Conservation (phyloP, 352 stramenopile species). For the Phytopythium vexans region DNA sequence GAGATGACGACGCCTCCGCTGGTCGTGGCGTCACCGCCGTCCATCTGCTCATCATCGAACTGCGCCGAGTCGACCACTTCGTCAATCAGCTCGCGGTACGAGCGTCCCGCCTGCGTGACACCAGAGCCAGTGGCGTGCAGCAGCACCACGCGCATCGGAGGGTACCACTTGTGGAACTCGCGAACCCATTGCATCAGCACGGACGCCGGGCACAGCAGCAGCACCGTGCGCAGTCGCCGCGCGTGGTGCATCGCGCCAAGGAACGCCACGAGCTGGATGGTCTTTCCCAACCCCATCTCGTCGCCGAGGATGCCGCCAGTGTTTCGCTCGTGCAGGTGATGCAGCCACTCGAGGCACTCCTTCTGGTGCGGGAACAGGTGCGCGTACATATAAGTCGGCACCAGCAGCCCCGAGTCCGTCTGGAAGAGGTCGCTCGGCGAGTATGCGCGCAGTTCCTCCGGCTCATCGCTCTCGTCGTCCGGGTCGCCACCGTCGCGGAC, state of each 20-base stretch:
- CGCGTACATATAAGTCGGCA: constrained; percentile 68
- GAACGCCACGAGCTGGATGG: constrained; percentile 90
- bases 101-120: constrained; percentile 32
- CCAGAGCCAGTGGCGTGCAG: constrained; percentile 86
- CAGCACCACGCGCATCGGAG: constrained; percentile 84
- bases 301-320: constrained; percentile 96
- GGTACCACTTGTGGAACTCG: constrained; percentile 93
- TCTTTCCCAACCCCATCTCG: constrained; percentile 98
- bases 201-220: constrained; percentile 95
- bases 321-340: constrained; percentile 94
- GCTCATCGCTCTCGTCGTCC: constrained; percentile 1
- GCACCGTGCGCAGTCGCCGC: constrained; percentile 55
- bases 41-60: constrained; percentile 23
- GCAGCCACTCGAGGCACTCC: constrained; percentile 96
- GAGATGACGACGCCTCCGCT: constrained; percentile 91
- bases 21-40: constrained; percentile 9
- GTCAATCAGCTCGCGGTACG: constrained; percentile 59
- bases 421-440: constrained; percentile 44
- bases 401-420: constrained; percentile 62
- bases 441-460: constrained; percentile 23
- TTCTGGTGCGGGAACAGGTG: constrained; percentile 93
- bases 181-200: constrained; percentile 96
- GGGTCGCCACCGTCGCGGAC: constrained; percentile 11
- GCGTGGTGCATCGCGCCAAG: constrained; percentile 66
- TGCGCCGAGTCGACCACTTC: constrained; percentile 36